Percentiles rank a stretch among this genome's conserved stretches.
Evolutionary conservation across 331 rosid species (phyloP).

Genomic region (Cydonia oblonga): DNA sequence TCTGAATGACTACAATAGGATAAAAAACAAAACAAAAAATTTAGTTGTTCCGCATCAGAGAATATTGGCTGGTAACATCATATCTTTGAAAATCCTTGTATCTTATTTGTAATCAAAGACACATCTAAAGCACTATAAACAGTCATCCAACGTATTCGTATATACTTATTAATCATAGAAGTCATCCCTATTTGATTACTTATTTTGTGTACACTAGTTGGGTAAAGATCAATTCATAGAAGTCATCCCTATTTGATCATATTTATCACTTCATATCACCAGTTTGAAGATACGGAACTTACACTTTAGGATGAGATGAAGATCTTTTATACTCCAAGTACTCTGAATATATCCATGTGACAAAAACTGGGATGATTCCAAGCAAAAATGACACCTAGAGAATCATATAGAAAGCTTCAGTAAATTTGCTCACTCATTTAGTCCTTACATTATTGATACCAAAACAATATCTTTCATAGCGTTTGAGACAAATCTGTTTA

Average conservation of each 20-base stretch:
- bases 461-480: background rate
- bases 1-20: conserved; percentile 70
- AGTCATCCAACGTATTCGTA: background rate
- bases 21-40: conserved; percentile 21
- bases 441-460: background rate
- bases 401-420: conserved; percentile 23
- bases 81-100: background rate
- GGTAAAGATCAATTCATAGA: no score
- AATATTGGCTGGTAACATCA: background rate
- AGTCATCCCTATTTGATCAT: background rate
- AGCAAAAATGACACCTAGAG: conserved; percentile 67
- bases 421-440: background rate
- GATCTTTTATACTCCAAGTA: conserved; percentile 64
- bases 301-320: conserved; percentile 63
- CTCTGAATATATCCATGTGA: conserved; percentile 84
- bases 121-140: background rate
- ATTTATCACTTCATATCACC: background rate
- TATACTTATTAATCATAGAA: background rate
- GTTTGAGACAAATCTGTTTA: background rate
- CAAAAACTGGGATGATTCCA: conserved; percentile 73
- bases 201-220: background rate
- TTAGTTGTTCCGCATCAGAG: background rate
- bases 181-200: no score
- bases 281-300: conserved; percentile 22
- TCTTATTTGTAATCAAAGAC: background rate